Evolutionary conservation across 208 protist genomes (phyloP).

Genomic region (Crithidia acanthocephali): DNA sequence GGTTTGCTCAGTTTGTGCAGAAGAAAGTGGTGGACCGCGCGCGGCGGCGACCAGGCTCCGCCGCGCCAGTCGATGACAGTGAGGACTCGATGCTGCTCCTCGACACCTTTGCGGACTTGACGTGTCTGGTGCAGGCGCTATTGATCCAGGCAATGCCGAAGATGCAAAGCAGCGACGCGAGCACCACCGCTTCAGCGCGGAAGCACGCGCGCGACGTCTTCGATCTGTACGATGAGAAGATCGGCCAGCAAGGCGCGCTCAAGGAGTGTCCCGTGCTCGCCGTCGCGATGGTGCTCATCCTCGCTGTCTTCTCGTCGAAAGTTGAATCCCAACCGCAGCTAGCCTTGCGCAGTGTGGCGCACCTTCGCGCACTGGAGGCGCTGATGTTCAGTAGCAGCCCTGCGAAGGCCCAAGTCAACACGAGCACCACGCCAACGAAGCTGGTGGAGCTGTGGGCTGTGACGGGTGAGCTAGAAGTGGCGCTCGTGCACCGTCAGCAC

Average conservation of each 20-base stretch:
- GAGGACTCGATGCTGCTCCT: slow-evolving; percentile 25
- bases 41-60: background rate
- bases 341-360: slow-evolving; percentile 33
- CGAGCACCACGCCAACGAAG: background rate
- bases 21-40: slow-evolving; percentile 9
- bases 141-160: slow-evolving; percentile 4
- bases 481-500: slow-evolving; percentile 51
- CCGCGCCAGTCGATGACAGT: too few species aligned
- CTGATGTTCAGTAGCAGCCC: slow-evolving; percentile 13
- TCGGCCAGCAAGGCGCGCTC: slow-evolving; percentile 7
- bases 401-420: background rate
- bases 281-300: slow-evolving; percentile 50
- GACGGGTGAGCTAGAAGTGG: slow-evolving; percentile 40
- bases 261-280: slow-evolving; percentile 45
- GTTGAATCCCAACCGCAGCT: slow-evolving; percentile 28
- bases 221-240: slow-evolving; percentile 33
- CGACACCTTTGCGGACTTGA: slow-evolving; percentile 30
- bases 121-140: slow-evolving; percentile 33
- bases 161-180: background rate
- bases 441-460: slow-evolving; percentile 32
- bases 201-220: slow-evolving; percentile 9
- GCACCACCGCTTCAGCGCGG: background rate
- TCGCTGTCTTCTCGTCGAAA: slow-evolving; percentile 42
- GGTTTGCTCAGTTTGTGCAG: slow-evolving; percentile 23
- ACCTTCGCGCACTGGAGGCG: slow-evolving; percentile 39